These are phyloP conservation scores for Botryotinia convoluta DNA, from an alignment of 2,329 filamentous ascomycete genomes.

Conservation along the genomic window DNA sequence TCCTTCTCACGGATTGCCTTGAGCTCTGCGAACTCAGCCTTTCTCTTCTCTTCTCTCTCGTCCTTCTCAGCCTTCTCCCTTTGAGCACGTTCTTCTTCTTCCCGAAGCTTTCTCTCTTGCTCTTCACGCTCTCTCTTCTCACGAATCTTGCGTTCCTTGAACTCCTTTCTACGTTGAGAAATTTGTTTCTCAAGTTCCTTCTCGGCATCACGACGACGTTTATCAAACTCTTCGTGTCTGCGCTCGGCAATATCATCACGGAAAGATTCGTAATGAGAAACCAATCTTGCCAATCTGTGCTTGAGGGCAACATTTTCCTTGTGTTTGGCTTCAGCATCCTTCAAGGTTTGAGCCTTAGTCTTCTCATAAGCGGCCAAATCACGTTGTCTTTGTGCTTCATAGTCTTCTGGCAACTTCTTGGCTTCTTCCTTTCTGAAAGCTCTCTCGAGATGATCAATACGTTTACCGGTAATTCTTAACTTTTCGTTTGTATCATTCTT, in stretches of 20 bases:
- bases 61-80: slow-evolving; percentile 85
- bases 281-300: slow-evolving; percentile 81
- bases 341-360: slow-evolving; percentile 72
- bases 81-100: slow-evolving; percentile 80
- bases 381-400: slow-evolving; percentile 73
- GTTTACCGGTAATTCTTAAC: slow-evolving; percentile 87
- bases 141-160: slow-evolving; percentile 75
- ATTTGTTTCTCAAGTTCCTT: slow-evolving; percentile 92
- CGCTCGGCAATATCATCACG: slow-evolving; percentile 78
- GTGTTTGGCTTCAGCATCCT: slow-evolving; percentile 83
- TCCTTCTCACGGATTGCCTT: slow-evolving; percentile 65
- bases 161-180: slow-evolving; percentile 80
- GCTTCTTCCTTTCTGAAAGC: slow-evolving; percentile 93
- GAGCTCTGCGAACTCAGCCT: slow-evolving; percentile 63
- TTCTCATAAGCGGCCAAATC: slow-evolving; percentile 80
- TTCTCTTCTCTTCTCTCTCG: slow-evolving; percentile 75
- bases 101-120: slow-evolving; percentile 70
- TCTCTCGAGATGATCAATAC: slow-evolving; percentile 94
- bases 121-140: slow-evolving; percentile 86
- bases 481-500: slow-evolving; percentile 95
- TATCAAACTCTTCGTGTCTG: slow-evolving; percentile 93
- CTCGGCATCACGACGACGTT: slow-evolving; percentile 85
- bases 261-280: slow-evolving; percentile 82
- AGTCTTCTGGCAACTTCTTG: slow-evolving; percentile 87
- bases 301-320: slow-evolving; percentile 90